Percentiles rank a stretch among this genome's conserved stretches.
Evolutionary conservation across 192 early-diverging fungal species (phyloP).

Genomic region (Chytriomyces hyalinus): DNA sequence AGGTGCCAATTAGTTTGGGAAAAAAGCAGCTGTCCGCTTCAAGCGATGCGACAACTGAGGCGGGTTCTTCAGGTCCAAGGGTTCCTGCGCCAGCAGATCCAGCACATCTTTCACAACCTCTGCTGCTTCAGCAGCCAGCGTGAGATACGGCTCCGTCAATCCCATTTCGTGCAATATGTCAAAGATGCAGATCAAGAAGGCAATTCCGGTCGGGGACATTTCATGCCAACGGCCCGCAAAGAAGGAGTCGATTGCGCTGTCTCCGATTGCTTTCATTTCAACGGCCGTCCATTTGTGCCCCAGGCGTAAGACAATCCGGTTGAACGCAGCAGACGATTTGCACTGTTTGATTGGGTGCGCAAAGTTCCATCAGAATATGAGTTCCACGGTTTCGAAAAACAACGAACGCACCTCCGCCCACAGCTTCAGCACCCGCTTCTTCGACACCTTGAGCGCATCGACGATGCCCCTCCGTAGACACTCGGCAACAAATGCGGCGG

Average conservation of each 20-base stretch:
- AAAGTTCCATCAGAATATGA: background rate
- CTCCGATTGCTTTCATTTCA: constrained; percentile 19
- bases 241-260: constrained; percentile 5
- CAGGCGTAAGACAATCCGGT: background rate
- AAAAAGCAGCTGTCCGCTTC: constrained; percentile 32
- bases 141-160: background rate
- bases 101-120: constrained; percentile 31
- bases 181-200: constrained; percentile 12
- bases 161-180: constrained; percentile 15
- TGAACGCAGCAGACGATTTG: background rate
- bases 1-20: constrained; percentile 1
- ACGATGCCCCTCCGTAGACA: constrained; percentile 1
- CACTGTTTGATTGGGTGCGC: background rate
- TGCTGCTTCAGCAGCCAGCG: constrained; percentile 21
- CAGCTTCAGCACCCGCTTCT: constrained; percentile 9
- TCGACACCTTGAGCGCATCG: constrained; percentile 16
- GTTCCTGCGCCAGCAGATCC: constrained; percentile 19
- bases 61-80: constrained; percentile 2
- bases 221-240: constrained; percentile 29
- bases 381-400: background rate
- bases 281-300: constrained; percentile 7
- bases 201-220: constrained; percentile 5
- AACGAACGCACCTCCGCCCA: constrained; percentile 8
- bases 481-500: constrained; percentile 18
- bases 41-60: constrained; percentile 20